Conservation (phyloP, 108 stramenopile genomes). For the Pseudonitzschia pungens region DNA sequence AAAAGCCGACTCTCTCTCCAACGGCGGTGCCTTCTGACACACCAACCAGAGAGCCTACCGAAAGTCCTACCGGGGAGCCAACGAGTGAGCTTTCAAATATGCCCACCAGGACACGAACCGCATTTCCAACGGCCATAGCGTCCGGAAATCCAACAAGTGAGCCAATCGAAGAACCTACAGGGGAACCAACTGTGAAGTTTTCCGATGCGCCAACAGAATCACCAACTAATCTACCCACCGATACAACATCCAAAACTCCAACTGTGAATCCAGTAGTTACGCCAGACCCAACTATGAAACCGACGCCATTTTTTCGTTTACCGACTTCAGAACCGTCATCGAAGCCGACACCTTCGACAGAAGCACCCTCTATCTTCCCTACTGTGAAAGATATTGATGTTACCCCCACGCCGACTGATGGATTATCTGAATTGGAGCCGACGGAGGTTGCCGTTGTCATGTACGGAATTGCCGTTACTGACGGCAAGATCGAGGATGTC, state of each 20-base stretch:
- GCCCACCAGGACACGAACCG: not conserved
- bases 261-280: not conserved
- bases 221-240: not conserved
- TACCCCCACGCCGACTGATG: slow-evolving; percentile 1
- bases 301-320: not conserved
- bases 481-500: slow-evolving; percentile 6
- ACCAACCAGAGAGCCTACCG: slow-evolving; percentile 17
- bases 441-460: slow-evolving; percentile 2
- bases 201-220: not conserved
- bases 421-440: not conserved
- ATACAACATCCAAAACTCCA: not conserved
- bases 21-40: slow-evolving; percentile 14
- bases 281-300: not conserved
- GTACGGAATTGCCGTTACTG: slow-evolving; percentile 9
- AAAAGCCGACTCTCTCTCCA: slow-evolving; percentile 13
- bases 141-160: not conserved
- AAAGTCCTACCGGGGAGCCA: slow-evolving; percentile 4
- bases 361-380: not conserved
- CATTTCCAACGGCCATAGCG: not conserved
- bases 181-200: not conserved
- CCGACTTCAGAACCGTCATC: not conserved
- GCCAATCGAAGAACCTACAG: not conserved
- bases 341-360: not conserved
- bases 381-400: slow-evolving; percentile 14
- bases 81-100: not conserved